Conservation (phyloP, 306 rosid species). For the Calophaca sinica region DNA sequence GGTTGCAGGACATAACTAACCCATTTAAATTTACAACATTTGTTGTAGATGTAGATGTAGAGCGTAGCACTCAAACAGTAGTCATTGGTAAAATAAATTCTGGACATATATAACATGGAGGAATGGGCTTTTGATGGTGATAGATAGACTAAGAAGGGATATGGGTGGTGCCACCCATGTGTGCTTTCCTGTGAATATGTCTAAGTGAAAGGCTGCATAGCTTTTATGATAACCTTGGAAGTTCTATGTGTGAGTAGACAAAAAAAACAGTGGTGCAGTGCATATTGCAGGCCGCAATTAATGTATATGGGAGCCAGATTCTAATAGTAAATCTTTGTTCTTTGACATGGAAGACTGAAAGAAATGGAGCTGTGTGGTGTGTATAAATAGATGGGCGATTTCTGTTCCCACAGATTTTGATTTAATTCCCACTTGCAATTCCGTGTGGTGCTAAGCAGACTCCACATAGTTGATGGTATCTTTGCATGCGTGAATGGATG, state of each 20-base stretch:
- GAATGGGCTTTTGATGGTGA: slow-evolving; percentile 60
- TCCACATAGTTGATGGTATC: slow-evolving; percentile 36
- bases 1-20: background rate
- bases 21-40: background rate
- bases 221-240: slow-evolving; percentile 59
- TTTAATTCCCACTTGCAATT: slow-evolving; percentile 37
- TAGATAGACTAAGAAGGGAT: slow-evolving; percentile 43
- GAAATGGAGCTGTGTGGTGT: slow-evolving; percentile 23
- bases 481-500: slow-evolving; percentile 43
- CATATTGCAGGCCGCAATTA: slow-evolving; percentile 52
- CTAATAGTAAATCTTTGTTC: slow-evolving; percentile 51
- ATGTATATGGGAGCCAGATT: slow-evolving; percentile 48
- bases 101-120: slow-evolving; percentile 45
- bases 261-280: slow-evolving; percentile 48
- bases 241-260: slow-evolving; percentile 50
- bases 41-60: too few species aligned
- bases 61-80: background rate
- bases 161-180: slow-evolving; percentile 73
- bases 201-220: slow-evolving; percentile 54
- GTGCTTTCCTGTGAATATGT: slow-evolving; percentile 61
- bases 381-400: slow-evolving; percentile 19
- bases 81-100: slow-evolving; percentile 23
- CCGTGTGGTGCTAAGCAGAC: slow-evolving; percentile 46
- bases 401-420: slow-evolving; percentile 35
- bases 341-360: slow-evolving; percentile 40